Evolutionary conservation across 768 basidiomycete species (phyloP), one percentile per base, ranked within the genome.

Genomic region (Crepidotus variabilis): DNA sequence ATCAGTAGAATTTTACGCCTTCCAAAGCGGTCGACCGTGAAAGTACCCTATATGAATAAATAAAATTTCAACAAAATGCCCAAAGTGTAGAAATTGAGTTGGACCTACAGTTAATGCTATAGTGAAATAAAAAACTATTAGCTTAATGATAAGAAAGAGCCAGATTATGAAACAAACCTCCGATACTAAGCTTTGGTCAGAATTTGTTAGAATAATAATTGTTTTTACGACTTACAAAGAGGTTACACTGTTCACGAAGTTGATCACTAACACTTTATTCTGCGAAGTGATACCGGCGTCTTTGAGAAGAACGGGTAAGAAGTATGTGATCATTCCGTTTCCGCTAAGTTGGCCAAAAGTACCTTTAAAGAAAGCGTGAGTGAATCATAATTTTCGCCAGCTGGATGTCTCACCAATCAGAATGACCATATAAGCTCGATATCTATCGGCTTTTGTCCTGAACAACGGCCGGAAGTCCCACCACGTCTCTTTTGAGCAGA

Each of bases 381-480:
- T 28, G 28, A 28, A 28, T 28, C 8, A 28, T 28, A 8, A 28
- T 28, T 8, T 28, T 28, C 28, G 8, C 3, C 28, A 28, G 28
- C 28, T 39, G 21, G 20, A 16, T 9, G 1, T 57, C 65, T 35
- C 55, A 75, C 78, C 79, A 48, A 81, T 79, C 36, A 83, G 67
- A 53, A 80, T 75, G 49, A 79, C 77, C 75, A 83, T 78, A 52
- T 74, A 76, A 21, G 77, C 72, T 20, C 80, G 71, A 63, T 78
- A 78, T 51, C 80, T 69, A 63, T 78, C 75, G 8, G 73, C 75
- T 7, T 68, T 67, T 34, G 73, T 78, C 43, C 67, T 71, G 69
- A 84, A 82, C 21, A 83, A 64, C 10, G 76, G 74, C 39, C 78
- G 67, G 70, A 80, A 83, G 63, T 83, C 81, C 81, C 81, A 84